These are phyloP conservation scores for Colletotrichum sp. DNA, from an alignment of 2,329 filamentous ascomycete species.

Conservation along the genomic window DNA sequence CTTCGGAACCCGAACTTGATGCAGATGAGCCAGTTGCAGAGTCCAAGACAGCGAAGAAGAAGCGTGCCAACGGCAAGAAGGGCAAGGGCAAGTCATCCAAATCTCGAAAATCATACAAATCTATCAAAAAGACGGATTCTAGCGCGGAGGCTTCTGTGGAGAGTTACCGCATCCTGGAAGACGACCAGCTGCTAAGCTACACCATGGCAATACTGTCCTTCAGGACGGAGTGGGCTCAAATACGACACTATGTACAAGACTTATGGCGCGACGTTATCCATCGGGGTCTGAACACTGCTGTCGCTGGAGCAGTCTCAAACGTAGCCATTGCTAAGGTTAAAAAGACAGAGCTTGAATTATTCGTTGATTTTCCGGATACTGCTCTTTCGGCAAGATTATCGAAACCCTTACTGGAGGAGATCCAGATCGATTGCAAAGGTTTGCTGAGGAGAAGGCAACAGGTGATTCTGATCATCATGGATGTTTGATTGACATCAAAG, in stretches of 20 bases:
- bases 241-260: background rate
- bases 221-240: background rate
- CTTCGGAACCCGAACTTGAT: background rate
- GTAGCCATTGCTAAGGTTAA: background rate
- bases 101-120: background rate
- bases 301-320: background rate
- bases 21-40: background rate
- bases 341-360: background rate
- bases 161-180: background rate
- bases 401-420: background rate
- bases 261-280: background rate
- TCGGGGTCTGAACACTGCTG: background rate
- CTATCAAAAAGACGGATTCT: background rate
- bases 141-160: background rate
- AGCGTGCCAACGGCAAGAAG: background rate
- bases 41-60: background rate
- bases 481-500: slow-evolving; percentile 39
- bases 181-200: background rate
- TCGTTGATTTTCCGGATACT: background rate
- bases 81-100: background rate
- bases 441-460: background rate
- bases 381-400: background rate
- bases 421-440: background rate
- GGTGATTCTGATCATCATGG: background rate
- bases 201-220: background rate